Evolutionary conservation across 2,329 filamentous ascomycete species (phyloP).

Genomic region (Colletotrichum phormii): DNA sequence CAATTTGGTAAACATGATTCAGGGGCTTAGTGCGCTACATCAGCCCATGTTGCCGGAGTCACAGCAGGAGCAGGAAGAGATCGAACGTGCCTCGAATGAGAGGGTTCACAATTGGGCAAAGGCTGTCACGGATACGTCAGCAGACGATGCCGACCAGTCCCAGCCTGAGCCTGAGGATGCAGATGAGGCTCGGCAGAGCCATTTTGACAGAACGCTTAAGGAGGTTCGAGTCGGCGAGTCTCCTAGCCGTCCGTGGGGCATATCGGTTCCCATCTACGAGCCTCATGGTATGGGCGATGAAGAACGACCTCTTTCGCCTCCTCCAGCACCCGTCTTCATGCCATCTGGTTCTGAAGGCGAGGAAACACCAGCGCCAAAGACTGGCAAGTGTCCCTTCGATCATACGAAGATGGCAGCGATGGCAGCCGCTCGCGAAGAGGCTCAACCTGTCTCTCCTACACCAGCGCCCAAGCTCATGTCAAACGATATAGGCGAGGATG

Average conservation of each 20-base stretch:
- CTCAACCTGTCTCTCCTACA: conserved; percentile 63
- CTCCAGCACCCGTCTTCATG: conserved; percentile 67
- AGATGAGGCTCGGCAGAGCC: conserved; percentile 73
- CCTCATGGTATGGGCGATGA: conserved; percentile 48
- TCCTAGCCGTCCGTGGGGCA: conserved; percentile 93
- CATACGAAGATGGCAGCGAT: conserved; percentile 58
- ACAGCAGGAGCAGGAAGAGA: conserved; percentile 60
- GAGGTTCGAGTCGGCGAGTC: conserved; percentile 95
- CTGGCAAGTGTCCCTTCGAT: conserved; percentile 70
- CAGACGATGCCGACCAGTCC: conserved; percentile 51
- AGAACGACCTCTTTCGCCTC: conserved; percentile 63
- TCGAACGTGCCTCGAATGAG: conserved; percentile 69
- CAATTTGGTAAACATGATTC: conserved; percentile 92
- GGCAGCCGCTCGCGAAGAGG: conserved; percentile 34
- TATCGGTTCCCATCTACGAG: conserved; percentile 77
- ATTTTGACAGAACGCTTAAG: conserved; percentile 86
- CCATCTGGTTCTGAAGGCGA: conserved; percentile 48
- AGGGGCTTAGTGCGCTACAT: conserved; percentile 87
- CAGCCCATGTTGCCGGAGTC: conserved; percentile 82
- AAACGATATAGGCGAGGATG: conserved; percentile 43
- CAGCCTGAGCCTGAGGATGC: conserved; percentile 40
- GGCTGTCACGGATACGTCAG: conserved; percentile 69
- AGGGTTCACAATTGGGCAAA: conserved; percentile 90
- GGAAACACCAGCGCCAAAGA: conserved; percentile 40
- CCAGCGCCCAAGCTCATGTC: conserved; percentile 67